A percentile compares a stretch with the other conserved stretches of the same genome.
phyloP scores from a whole-genome alignment of 1,284 basidiomycete genomes.

The Papiliotrema flavescens region DNA sequence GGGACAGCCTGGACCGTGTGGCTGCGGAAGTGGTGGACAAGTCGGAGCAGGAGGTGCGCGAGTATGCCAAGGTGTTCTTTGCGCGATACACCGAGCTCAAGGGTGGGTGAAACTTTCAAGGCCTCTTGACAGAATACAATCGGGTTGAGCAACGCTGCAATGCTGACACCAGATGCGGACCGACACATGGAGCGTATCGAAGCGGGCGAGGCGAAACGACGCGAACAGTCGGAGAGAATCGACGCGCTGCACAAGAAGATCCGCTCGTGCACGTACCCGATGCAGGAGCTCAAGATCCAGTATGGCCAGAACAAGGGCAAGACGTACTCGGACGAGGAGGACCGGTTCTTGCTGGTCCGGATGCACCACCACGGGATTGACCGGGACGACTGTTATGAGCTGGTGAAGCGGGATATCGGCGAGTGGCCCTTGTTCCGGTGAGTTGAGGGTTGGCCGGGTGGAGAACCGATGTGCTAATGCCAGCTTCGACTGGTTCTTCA shows the following conservation, averaged over 20 bases:
- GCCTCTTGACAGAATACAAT: no score
- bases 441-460: slow-evolving; percentile 5
- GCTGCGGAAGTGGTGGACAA: slow-evolving; percentile 85
- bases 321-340: slow-evolving; percentile 94
- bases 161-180: slow-evolving; percentile 60
- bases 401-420: slow-evolving; percentile 92
- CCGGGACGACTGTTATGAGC: slow-evolving; percentile 87
- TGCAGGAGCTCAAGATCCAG: slow-evolving; percentile 91
- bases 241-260: slow-evolving; percentile 85
- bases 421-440: slow-evolving; percentile 89
- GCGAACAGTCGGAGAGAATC: slow-evolving; percentile 60
- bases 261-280: slow-evolving; percentile 73
- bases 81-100: slow-evolving; percentile 83
- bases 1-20: slow-evolving; percentile 71
- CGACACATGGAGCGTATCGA: slow-evolving; percentile 74
- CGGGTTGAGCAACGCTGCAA: neutral
- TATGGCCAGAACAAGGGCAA: slow-evolving; percentile 95
- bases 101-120: slow-evolving; percentile 54
- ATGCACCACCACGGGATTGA: slow-evolving; percentile 89
- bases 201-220: slow-evolving; percentile 79
- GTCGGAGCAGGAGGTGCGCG: slow-evolving; percentile 71
- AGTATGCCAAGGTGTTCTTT: slow-evolving; percentile 83
- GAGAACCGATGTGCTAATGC: neutral
- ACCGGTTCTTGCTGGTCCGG: slow-evolving; percentile 88
- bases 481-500: slow-evolving; percentile 96